Evolutionary conservation across 1,284 basidiomycete species (phyloP), one percentile per base, ranked within the genome.

Genomic region (Ustilago shanxiensis): DNA sequence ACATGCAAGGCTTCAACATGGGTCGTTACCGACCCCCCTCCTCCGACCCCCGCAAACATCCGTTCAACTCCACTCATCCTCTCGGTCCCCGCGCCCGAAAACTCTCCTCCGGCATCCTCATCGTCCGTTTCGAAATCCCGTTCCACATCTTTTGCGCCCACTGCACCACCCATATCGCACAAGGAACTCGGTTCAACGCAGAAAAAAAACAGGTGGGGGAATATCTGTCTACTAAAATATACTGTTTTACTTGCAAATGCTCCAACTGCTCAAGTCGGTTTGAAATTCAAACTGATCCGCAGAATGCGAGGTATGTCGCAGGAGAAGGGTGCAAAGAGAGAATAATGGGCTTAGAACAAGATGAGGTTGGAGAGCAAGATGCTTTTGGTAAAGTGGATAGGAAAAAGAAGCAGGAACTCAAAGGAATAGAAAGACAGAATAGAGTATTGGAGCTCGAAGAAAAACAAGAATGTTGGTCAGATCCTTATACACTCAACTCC

Each of bases 261-360:
- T 94, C 97, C 85, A 87, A 96, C 1, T 99, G 97, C 83, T 90
- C 91, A 67, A 91, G 91, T 24, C 95, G 93, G 93, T 98, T 99
- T 75, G 95, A 97, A 87, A 95, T 99, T 61, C 90, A 95, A 76
- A 99, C 97, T 2, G 97, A 99, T 84, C 97, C 95, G 0, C 80
- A 97, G 94, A 97, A 98, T 81, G 95, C 96, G 0, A 90, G 92
- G 22, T 99, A 99, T 85, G 91, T 96, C n/a, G 95, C 98, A 0
- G 89, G 90, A 3, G 92, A 91, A 28, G 97, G 97, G 8, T 96
- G 95, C 11, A 89, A 92, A 66, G 91, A 93, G 86, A 95, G 99
- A 87, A 91, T 94, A 33, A 33, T 33, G 31, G n/a, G n/a, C n/a
- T n/a, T n/a, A n/a, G n/a, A 33, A 33, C 31, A 33, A 33, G 6